Evolutionary conservation across 1,284 basidiomycete genomes (phyloP).

Genomic region (Boletus sp.): DNA sequence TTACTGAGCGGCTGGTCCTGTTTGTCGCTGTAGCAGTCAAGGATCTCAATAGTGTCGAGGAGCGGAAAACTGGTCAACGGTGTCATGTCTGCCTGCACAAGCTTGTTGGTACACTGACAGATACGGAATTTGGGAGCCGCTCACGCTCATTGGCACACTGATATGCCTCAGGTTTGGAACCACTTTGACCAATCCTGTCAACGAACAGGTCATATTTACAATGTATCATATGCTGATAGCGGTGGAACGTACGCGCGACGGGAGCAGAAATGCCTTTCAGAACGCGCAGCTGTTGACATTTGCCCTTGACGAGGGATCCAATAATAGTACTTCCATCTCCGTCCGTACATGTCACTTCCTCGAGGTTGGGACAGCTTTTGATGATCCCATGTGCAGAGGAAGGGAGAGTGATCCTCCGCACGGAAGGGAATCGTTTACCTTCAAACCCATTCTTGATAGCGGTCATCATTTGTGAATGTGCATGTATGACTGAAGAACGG

Average conservation of each 20-base stretch:
- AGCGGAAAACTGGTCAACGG: slow-evolving; percentile 1
- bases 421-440: slow-evolving; percentile 24
- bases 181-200: slow-evolving; percentile 1
- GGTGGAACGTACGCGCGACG: slow-evolving; percentile 2
- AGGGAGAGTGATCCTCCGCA: slow-evolving; percentile 29
- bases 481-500: too few relatives aligned
- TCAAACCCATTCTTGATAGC: slow-evolving; percentile 29
- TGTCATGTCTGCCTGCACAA: not conserved
- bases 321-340: slow-evolving; percentile 8
- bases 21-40: not conserved
- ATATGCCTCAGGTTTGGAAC: slow-evolving; percentile 10
- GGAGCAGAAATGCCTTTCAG: slow-evolving; percentile 3
- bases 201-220: not conserved
- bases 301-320: slow-evolving; percentile 8
- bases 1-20: not conserved
- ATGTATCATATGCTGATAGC: slow-evolving; percentile 11
- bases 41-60: slow-evolving; percentile 3
- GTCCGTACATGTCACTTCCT: slow-evolving; percentile 23
- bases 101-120: not conserved
- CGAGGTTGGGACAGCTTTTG: slow-evolving; percentile 30
- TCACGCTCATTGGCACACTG: not conserved
- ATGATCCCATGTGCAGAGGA: slow-evolving; percentile 33
- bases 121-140: too few relatives aligned
- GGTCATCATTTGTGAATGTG: slow-evolving; percentile 20
- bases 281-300: slow-evolving; percentile 8